Base-by-base conservation (phyloP, 495 filamentous ascomycete species). In the Xylaria acuta region DNA sequence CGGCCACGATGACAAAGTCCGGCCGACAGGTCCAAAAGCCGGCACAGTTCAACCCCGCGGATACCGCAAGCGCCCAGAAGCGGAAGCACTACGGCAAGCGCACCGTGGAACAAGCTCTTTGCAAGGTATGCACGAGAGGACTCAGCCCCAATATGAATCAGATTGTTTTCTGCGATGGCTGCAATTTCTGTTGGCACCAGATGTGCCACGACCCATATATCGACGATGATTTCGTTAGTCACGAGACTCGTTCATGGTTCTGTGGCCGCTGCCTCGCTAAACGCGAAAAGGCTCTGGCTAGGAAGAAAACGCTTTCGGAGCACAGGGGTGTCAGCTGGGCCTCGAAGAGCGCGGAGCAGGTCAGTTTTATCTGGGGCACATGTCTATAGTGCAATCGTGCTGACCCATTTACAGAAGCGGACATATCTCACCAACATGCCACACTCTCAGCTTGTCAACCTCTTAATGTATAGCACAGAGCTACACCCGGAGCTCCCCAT, bases 131-230 rank as follows among this genome's bases (percentile, higher is more conserved):
- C 81, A 87, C 91, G 62, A 86, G 96, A 51, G 90, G 93, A 11
- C 88, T 93, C 64, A 93, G 90, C 68, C 92, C 94, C 0, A 78
- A 85, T 22, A 89, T 79, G 70, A 99, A 99, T 80, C 87, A 90
- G 83, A 97, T 99, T 69, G 96, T 98, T 9, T 96, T 97, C 79
- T 99, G 96, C 82, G 94, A 97, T 80, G 91, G 90, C 16, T 99
- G 96, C 84, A 94, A 96, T 77, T 86, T 85, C 14, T 88, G 91
- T 20, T 99, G 94, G 89, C 96, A 99, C 80, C 95, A 97, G 80
- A 87, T 88, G 72, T 98, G 96, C 76, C 95, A 98, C 80, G 89
- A 96, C 74, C 94, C 96, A 0, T 87, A 87, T 5, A 94, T 99
- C 73, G 84, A 86, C 9, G 87, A 90, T 71, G 88, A 92, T 14